Evolutionary conservation across 441 rosid genomes (phyloP).

Genomic region (Bocquillonia castaneifolia): DNA sequence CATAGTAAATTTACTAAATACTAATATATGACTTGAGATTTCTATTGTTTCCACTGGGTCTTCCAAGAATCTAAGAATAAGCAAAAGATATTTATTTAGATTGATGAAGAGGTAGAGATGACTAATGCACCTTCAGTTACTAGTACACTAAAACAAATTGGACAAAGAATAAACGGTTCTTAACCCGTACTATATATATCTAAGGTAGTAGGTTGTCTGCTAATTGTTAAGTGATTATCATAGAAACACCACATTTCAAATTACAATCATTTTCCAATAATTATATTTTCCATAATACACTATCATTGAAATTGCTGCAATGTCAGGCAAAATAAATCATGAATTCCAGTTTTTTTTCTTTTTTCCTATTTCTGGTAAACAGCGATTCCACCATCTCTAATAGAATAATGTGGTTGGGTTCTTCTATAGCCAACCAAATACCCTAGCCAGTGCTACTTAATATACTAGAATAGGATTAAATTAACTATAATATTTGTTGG

Average conservation of each 20-base stretch:
- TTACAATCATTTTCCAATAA: not conserved
- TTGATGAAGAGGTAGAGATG: not conserved
- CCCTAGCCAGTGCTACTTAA: not conserved
- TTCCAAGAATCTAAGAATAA: not conserved
- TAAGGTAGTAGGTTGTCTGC: not conserved
- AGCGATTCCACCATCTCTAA: not conserved
- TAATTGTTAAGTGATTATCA: not conserved
- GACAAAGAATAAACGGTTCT: not conserved
- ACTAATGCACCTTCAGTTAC: not conserved
- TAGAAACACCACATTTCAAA: not conserved
- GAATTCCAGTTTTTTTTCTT: too few species aligned
- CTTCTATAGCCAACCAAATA: not conserved
- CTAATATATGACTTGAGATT: too few species aligned
- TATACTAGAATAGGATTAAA: not conserved
- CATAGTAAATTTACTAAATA: not conserved
- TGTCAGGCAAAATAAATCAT: too few species aligned
- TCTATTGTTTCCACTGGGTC: not conserved
- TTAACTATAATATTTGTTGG: too few species aligned
- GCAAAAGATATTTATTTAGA: too few species aligned
- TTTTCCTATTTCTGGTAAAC: not conserved
- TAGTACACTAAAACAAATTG: not conserved
- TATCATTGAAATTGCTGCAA: too few species aligned
- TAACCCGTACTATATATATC: not conserved
- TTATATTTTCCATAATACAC: not conserved
- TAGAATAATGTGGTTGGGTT: not conserved